phyloP scores from a whole-genome alignment of 805 yeast species.

The Saccharomycopsis sp. region DNA sequence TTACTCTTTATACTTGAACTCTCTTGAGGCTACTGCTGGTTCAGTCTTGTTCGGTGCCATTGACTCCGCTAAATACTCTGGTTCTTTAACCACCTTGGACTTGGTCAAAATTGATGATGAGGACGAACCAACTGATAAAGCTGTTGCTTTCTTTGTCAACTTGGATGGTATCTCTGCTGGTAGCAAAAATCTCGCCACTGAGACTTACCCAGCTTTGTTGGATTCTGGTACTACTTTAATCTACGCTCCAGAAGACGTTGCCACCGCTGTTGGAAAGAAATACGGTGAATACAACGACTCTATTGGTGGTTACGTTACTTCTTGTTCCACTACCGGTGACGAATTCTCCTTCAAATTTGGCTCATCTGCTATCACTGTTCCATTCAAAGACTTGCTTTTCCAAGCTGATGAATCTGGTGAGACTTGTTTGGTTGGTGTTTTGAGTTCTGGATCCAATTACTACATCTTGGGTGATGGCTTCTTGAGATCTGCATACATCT shows the following conservation, averaged over 20 bases:
- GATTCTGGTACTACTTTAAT: conserved; percentile 16
- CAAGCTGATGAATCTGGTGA: conserved; percentile 4
- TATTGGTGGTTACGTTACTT: conserved; percentile 4
- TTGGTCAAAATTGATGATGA: conserved; percentile 5
- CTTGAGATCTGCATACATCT: not conserved
- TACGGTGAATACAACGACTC: conserved; percentile 27
- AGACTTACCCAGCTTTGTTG: conserved; percentile 14
- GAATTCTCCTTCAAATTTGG: conserved; percentile 8
- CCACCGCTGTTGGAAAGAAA: conserved; percentile 1
- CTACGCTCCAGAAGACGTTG: conserved; percentile 6
- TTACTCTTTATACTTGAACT: conserved; percentile 16
- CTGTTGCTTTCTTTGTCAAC: conserved; percentile 15
- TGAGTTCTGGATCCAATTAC: conserved; percentile 14
- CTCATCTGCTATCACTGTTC: conserved; percentile 12
- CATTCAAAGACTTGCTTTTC: conserved; percentile 10
- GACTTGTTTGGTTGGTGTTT: conserved; percentile 15
- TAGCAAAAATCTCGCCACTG: conserved; percentile 21
- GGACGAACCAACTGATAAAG: not conserved
- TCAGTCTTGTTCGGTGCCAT: conserved; percentile 17
- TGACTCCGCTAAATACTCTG: conserved; percentile 47
- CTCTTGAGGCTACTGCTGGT: conserved; percentile 9
- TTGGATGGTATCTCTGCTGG: conserved; percentile 23
- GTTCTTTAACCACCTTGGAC: conserved; percentile 31
- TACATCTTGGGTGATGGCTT: conserved; percentile 42
- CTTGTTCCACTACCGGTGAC: conserved; percentile 12